Evolutionary conservation across 768 basidiomycete genomes (phyloP).

Genomic region (Boletus barrowsii): DNA sequence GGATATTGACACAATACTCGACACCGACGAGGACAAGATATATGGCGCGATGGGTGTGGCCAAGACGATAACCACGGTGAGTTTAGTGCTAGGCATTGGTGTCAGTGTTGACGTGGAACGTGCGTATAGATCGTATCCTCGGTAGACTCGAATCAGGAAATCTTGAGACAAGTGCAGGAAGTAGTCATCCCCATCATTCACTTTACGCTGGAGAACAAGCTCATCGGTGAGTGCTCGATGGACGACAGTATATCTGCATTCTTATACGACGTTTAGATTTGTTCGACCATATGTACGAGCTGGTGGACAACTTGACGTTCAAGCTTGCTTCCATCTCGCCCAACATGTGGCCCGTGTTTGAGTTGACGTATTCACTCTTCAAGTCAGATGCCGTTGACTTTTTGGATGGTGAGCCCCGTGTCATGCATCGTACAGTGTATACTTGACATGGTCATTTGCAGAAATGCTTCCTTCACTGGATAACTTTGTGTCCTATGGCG

Average conservation of each 20-base stretch:
- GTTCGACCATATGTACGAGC: slow-evolving; percentile 83
- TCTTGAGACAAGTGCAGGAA: slow-evolving; percentile 76
- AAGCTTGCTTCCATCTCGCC: slow-evolving; percentile 72
- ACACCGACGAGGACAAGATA: slow-evolving; percentile 79
- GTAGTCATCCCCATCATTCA: slow-evolving; percentile 75
- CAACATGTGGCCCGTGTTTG: slow-evolving; percentile 85
- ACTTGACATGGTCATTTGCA: slow-evolving; percentile 19
- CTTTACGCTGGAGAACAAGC: slow-evolving; percentile 72
- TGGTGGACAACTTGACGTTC: slow-evolving; percentile 84
- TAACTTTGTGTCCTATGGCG: slow-evolving; percentile 85
- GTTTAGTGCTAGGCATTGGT: slow-evolving; percentile 17
- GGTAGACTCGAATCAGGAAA: slow-evolving; percentile 69
- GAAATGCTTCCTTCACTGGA: slow-evolving; percentile 88
- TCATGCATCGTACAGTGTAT: background rate
- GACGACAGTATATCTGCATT: background rate
- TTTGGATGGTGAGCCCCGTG: slow-evolving; percentile 60
- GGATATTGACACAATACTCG: slow-evolving; percentile 56
- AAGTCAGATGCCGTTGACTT: slow-evolving; percentile 83
- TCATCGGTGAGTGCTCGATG: slow-evolving; percentile 54
- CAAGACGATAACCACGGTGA: slow-evolving; percentile 78
- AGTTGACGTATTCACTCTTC: slow-evolving; percentile 79
- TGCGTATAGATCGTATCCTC: slow-evolving; percentile 67
- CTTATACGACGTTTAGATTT: slow-evolving; percentile 49
- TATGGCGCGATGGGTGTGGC: slow-evolving; percentile 85
- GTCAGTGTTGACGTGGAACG: background rate